A percentile compares a stretch with the other conserved stretches of the same genome.
Conservation (phyloP, 1,284 basidiomycete species). For the Golubevia sp. region DNA sequence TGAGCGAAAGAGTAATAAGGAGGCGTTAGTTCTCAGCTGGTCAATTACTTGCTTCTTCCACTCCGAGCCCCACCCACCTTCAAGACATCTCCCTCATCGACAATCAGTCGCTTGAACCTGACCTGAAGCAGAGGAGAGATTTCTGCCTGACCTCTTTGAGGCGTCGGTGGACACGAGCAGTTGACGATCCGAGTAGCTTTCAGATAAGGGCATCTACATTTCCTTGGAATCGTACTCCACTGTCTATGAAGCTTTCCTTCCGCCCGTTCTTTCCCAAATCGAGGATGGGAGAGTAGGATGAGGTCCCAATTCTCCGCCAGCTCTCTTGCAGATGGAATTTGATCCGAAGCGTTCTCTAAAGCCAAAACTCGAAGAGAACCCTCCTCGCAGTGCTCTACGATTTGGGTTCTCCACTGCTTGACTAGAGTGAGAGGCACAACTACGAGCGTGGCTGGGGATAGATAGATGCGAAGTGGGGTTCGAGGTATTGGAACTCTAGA, state of each 20-base stretch:
- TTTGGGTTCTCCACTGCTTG: slow-evolving; percentile 19
- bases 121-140: slow-evolving; percentile 15
- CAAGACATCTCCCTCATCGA: slow-evolving; percentile 25
- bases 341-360: slow-evolving; percentile 6
- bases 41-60: background rate
- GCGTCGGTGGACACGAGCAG: slow-evolving; percentile 3
- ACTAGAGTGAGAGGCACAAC: slow-evolving; percentile 21
- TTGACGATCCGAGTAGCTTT: slow-evolving; percentile 1
- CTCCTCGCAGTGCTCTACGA: slow-evolving; percentile 16
- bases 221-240: slow-evolving; percentile 1
- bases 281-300: slow-evolving; percentile 15
- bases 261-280: slow-evolving; percentile 20
- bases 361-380: slow-evolving; percentile 10
- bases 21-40: background rate
- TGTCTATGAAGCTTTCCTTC: slow-evolving; percentile 12
- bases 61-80: background rate
- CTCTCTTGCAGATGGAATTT: slow-evolving; percentile 6
- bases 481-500: slow-evolving; percentile 11
- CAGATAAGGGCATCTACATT: slow-evolving; percentile 4
- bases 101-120: slow-evolving; percentile 18
- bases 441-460: slow-evolving; percentile 18
- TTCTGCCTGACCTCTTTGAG: background rate
- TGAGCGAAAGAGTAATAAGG: background rate
- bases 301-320: slow-evolving; percentile 21
- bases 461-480: slow-evolving; percentile 12